phyloP scores from a whole-genome alignment of 1,284 basidiomycete species.

The Cryptococcus maquisensis region DNA sequence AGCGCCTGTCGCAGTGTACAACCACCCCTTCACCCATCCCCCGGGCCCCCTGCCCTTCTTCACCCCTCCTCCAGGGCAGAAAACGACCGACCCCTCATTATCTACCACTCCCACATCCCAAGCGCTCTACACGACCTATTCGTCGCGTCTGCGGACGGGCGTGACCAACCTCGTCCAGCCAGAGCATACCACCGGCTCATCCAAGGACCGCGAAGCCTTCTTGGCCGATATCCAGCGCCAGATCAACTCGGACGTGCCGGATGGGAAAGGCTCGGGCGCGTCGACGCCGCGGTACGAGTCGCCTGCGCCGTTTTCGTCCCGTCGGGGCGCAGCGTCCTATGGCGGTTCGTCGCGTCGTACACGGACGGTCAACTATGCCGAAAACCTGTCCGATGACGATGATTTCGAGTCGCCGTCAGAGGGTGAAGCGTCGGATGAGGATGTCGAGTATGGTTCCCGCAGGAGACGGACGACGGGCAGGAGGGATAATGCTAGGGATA shows the following conservation, averaged over 20 bases:
- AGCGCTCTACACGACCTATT: conserved; percentile 76
- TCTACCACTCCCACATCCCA: conserved; percentile 52
- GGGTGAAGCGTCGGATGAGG: conserved; percentile 55
- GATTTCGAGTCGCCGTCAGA: conserved; percentile 56
- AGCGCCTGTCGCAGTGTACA: conserved; percentile 11
- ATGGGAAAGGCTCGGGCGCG: conserved; percentile 14
- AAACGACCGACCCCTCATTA: conserved; percentile 30
- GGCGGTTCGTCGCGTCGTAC: conserved; percentile 50
- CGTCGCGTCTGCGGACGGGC: conserved; percentile 88
- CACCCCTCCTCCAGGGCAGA: conserved; percentile 40
- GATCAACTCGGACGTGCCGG: conserved; percentile 10
- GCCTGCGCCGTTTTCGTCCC: conserved; percentile 39
- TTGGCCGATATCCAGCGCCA: conserved; percentile 28
- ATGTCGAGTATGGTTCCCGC: conserved; percentile 27
- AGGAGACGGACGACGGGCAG: conserved; percentile 9
- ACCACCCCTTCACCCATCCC: conserved; percentile 23
- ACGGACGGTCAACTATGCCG: conserved; percentile 77
- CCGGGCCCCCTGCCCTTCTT: conserved; percentile 40
- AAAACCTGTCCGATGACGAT: conserved; percentile 75
- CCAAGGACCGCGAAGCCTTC: conserved; percentile 42
- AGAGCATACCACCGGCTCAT: conserved; percentile 52
- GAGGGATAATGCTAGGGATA: conserved; percentile 8
- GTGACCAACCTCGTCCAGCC: conserved; percentile 87
- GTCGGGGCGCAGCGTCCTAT: conserved; percentile 35
- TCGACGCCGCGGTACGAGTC: conserved; percentile 36